Conservation (phyloP, 1,139 yeast species). For the Candida anutae region DNA sequence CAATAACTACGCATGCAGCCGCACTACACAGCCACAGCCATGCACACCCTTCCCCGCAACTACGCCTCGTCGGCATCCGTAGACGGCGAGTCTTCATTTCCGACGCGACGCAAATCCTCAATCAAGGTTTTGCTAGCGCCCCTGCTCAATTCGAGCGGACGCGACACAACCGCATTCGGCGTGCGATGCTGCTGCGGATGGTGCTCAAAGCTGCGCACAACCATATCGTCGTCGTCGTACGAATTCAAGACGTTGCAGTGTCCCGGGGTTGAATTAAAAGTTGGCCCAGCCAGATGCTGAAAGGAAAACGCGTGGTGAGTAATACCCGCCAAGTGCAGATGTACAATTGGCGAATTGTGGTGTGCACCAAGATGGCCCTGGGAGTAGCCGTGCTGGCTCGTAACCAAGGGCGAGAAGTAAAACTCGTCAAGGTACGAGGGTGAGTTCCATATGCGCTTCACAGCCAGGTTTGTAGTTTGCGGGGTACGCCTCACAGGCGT, state of each 20-base stretch:
- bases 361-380: too few relatives aligned
- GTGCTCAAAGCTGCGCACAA: constrained; percentile 36
- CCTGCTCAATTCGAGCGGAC: neutral
- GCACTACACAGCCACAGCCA: too few relatives aligned
- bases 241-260: constrained; percentile 17
- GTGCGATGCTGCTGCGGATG: constrained; percentile 9
- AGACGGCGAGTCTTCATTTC: too few relatives aligned
- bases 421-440: constrained; percentile 64
- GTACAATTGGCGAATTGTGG: constrained; percentile 16
- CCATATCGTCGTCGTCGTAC: constrained; percentile 52
- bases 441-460: constrained; percentile 51
- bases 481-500: constrained; percentile 41
- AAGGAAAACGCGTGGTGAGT: neutral
- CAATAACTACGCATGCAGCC: too few relatives aligned
- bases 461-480: constrained; percentile 33
- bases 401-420: constrained; percentile 49
- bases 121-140: constrained; percentile 14
- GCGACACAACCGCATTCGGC: neutral
- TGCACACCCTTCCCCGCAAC: too few relatives aligned
- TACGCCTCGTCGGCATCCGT: too few relatives aligned
- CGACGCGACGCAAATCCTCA: constrained; percentile 11
- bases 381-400: too few relatives aligned
- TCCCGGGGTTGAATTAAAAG: neutral
- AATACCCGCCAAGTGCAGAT: constrained; percentile 3
- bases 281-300: neutral